A percentile compares a stretch with the other conserved stretches of the same genome.
These are phyloP conservation scores for Fusarium subglutinans DNA, from an alignment of 2,329 filamentous ascomycete genomes.

Conservation along the genomic window DNA sequence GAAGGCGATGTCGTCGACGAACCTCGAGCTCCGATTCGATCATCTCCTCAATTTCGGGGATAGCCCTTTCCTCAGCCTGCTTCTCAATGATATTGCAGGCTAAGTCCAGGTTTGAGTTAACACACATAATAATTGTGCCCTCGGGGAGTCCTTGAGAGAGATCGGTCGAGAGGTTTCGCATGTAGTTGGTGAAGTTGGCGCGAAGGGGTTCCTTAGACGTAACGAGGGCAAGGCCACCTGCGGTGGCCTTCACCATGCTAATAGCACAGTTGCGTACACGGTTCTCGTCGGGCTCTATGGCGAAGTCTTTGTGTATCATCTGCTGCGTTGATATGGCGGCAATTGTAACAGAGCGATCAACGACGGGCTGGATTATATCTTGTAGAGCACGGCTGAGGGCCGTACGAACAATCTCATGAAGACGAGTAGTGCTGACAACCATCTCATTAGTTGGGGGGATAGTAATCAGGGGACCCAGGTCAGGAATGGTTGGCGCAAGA, in stretches of 20 bases:
- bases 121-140: conserved; percentile 96
- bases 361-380: conserved; percentile 97
- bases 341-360: conserved; percentile 97
- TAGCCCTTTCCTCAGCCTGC: conserved; percentile 90
- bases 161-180: conserved; percentile 74
- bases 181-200: conserved; percentile 97
- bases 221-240: conserved; percentile 93
- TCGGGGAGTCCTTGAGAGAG: conserved; percentile 88
- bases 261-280: conserved; percentile 86
- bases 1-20: conserved; percentile 77
- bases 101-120: conserved; percentile 95
- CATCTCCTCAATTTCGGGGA: conserved; percentile 94
- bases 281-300: conserved; percentile 89
- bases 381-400: conserved; percentile 90
- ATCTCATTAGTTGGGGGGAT: conserved; percentile 85
- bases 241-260: conserved; percentile 93
- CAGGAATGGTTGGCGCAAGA: conserved; percentile 83
- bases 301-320: conserved; percentile 95
- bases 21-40: conserved; percentile 83
- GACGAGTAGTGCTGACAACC: conserved; percentile 74
- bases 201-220: conserved; percentile 97
- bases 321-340: conserved; percentile 96
- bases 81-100: conserved; percentile 95
- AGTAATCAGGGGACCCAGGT: conserved; percentile 79
- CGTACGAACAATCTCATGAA: conserved; percentile 81